Evolutionary conservation across 2,329 filamentous ascomycete species (phyloP).

Genomic region (Periconia sp.): DNA sequence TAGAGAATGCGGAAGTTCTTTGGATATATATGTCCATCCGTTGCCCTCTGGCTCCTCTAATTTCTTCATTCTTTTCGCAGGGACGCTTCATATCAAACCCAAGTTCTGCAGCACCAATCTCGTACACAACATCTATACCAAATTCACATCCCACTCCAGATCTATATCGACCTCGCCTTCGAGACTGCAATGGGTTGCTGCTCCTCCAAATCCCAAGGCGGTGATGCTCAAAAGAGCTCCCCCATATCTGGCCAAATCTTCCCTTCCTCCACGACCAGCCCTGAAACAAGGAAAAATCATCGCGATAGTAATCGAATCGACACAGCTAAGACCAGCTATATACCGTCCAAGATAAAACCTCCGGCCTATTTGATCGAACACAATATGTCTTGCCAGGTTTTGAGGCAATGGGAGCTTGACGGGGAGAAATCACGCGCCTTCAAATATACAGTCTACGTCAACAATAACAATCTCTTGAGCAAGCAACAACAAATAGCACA

Average conservation of each 20-base stretch:
- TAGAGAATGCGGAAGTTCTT: slow-evolving; percentile 1
- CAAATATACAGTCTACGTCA: slow-evolving; percentile 4
- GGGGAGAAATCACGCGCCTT: slow-evolving; percentile 8
- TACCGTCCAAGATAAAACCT: slow-evolving; percentile 7
- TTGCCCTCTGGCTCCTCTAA: slow-evolving; percentile 3
- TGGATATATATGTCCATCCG: slow-evolving; percentile 7
- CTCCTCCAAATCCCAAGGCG: slow-evolving; percentile 2
- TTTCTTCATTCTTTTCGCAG: slow-evolving; percentile 4
- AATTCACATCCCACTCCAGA: slow-evolving; percentile 1
- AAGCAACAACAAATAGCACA: slow-evolving; percentile 6
- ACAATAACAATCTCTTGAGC: slow-evolving; percentile 3
- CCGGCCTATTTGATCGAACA: slow-evolving; percentile 6
- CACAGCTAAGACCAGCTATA: slow-evolving; percentile 7
- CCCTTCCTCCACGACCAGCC: too few species aligned
- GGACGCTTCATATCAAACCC: slow-evolving; percentile 3
- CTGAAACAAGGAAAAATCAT: too few species aligned
- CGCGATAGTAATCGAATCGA: too few species aligned
- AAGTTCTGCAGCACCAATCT: slow-evolving; percentile 4
- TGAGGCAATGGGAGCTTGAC: slow-evolving; percentile 7
- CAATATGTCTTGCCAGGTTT: slow-evolving; percentile 5
- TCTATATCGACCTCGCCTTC: background rate
- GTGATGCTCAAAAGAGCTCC: background rate
- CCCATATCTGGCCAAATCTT: background rate
- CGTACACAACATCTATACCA: background rate
- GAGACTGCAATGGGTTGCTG: slow-evolving; percentile 4